phyloP scores from a whole-genome alignment of 305 asterid genomes.

The Plantago coronopus region DNA sequence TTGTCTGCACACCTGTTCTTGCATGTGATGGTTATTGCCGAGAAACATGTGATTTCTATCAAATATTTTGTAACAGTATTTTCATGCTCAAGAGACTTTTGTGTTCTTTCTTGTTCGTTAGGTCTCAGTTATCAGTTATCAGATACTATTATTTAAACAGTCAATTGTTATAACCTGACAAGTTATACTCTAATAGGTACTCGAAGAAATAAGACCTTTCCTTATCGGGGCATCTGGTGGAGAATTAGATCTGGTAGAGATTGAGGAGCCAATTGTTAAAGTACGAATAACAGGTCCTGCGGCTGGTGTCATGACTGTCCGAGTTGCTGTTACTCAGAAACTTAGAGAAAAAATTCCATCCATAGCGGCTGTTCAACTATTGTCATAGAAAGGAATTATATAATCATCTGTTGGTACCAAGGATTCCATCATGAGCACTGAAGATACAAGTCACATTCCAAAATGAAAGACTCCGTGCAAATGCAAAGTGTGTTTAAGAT shows the following conservation, averaged over 20 bases:
- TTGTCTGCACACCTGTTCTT: no score
- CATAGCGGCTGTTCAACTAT: constrained; percentile 89
- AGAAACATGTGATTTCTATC: no score
- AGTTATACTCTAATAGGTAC: constrained; percentile 45
- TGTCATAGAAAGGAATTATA: constrained; percentile 39
- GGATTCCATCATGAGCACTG: neutral
- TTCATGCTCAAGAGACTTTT: no score
- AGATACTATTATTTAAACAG: neutral
- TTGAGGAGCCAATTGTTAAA: constrained; percentile 91
- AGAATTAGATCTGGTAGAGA: constrained; percentile 68
- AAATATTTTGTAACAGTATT: no score
- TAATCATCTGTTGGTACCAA: neutral
- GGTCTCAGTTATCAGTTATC: no score
- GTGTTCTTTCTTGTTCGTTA: no score
- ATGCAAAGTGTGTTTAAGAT: neutral
- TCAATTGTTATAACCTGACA: constrained; percentile 2
- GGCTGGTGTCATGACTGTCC: constrained; percentile 91
- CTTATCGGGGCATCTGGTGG: constrained; percentile 96
- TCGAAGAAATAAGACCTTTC: constrained; percentile 88
- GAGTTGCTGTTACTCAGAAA: constrained; percentile 96
- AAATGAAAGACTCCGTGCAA: neutral
- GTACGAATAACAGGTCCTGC: constrained; percentile 91
- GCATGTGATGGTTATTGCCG: no score
- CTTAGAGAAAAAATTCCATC: constrained; percentile 86
- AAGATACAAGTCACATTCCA: neutral